Evolutionary conservation across 257 asterid species (phyloP).

Genomic region (Galeopsis tetrahit): DNA sequence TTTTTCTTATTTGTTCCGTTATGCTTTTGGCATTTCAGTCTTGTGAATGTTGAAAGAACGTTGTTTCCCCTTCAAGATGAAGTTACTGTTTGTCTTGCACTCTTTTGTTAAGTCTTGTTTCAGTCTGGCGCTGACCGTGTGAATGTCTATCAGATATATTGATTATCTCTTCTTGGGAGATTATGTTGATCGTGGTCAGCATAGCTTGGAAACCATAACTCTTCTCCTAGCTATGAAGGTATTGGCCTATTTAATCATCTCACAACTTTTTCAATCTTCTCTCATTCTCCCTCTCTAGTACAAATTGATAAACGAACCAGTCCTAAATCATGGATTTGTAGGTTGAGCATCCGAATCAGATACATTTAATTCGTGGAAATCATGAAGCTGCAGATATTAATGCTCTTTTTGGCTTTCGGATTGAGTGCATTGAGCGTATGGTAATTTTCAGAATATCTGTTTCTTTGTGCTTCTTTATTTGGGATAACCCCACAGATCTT

Average conservation of each 20-base stretch:
- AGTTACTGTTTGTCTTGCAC: slow-evolving; percentile 12
- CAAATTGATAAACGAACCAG: slow-evolving; percentile 29
- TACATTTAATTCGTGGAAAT: slow-evolving; percentile 96
- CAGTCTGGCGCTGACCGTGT: slow-evolving; percentile 40
- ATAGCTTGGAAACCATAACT: slow-evolving; percentile 93
- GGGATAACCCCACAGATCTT: slow-evolving; percentile 23
- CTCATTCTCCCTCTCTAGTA: slow-evolving; percentile 17
- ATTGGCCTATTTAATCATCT: slow-evolving; percentile 31
- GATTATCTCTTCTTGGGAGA: slow-evolving; percentile 99
- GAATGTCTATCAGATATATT: slow-evolving; percentile 70
- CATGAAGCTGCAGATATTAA: slow-evolving; percentile 99
- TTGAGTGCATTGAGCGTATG: slow-evolving; percentile 99
- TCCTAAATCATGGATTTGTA: slow-evolving; percentile 42
- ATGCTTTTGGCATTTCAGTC: slow-evolving; percentile 9
- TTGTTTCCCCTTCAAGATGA: background rate
- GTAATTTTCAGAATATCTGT: slow-evolving; percentile 40
- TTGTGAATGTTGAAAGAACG: background rate
- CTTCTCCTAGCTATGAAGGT: slow-evolving; percentile 98
- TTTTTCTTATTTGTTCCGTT: background rate
- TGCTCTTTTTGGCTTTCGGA: slow-evolving; percentile 98
- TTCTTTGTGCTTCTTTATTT: slow-evolving; percentile 13
- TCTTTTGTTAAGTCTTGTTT: slow-evolving; percentile 11
- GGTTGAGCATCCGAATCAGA: slow-evolving; percentile 89
- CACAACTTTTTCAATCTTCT: slow-evolving; percentile 7
- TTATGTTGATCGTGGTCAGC: slow-evolving; percentile 99